Evolutionary conservation across 176 grass and related monocot species (phyloP).

Genomic region (Carex myosuroides): DNA sequence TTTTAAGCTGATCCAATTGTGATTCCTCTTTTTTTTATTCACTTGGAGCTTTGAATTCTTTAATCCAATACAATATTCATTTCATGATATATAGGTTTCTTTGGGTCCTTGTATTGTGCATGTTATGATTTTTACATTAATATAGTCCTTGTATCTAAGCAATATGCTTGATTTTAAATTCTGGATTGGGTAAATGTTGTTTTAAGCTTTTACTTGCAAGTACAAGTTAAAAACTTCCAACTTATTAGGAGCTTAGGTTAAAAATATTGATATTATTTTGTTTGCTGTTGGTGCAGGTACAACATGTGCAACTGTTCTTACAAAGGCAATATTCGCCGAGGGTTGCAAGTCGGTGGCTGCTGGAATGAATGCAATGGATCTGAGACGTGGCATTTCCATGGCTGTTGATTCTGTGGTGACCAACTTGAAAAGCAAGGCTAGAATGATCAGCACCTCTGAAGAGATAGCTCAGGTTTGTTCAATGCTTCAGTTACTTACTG

Average conservation of each 20-base stretch:
- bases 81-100: background rate
- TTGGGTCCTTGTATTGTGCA: too few species aligned
- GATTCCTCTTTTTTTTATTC: background rate
- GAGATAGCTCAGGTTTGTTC: constrained; percentile 61
- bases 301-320: constrained; percentile 94
- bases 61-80: background rate
- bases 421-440: constrained; percentile 78
- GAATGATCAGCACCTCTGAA: constrained; percentile 93
- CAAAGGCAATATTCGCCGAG: constrained; percentile 86
- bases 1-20: background rate
- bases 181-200: background rate
- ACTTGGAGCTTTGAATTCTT: background rate
- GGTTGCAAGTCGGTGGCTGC: constrained; percentile 95
- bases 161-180: background rate
- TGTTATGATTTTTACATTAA: too few species aligned
- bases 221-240: background rate
- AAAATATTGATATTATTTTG: background rate
- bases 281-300: constrained; percentile 54
- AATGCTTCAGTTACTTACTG: background rate
- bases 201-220: background rate
- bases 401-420: constrained; percentile 93
- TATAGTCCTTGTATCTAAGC: background rate
- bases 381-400: constrained; percentile 96
- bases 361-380: constrained; percentile 98
- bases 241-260: background rate